These are phyloP conservation scores for Aciculoconidium aculeatum DNA, from an alignment of 805 yeast species.

Conservation along the genomic window DNA sequence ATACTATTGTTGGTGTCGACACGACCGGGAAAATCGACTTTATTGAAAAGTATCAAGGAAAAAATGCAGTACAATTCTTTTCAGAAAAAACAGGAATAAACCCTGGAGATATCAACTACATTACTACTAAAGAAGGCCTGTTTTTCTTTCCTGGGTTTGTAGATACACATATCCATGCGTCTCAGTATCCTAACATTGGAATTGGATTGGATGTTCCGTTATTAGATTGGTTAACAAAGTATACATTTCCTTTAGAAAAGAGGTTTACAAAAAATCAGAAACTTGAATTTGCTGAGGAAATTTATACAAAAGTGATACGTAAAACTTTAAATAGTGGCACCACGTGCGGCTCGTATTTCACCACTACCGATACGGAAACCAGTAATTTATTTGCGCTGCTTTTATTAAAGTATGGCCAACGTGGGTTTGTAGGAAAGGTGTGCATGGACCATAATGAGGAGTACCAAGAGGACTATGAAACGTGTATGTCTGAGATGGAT, in stretches of 20 bases:
- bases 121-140: no score
- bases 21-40: slow-evolving; percentile 47
- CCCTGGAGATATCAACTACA: no score
- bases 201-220: slow-evolving; percentile 81
- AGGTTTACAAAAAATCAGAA: slow-evolving; percentile 42
- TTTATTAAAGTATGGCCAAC: slow-evolving; percentile 63
- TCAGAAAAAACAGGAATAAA: no score
- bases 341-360: slow-evolving; percentile 86
- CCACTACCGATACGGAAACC: slow-evolving; percentile 77
- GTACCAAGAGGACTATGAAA: slow-evolving; percentile 57
- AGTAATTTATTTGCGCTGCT: slow-evolving; percentile 72
- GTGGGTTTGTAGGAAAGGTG: slow-evolving; percentile 88
- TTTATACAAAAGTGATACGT: slow-evolving; percentile 62
- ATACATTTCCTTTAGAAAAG: slow-evolving; percentile 87
- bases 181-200: slow-evolving; percentile 40
- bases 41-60: slow-evolving; percentile 14
- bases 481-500: slow-evolving; percentile 48
- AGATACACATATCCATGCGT: slow-evolving; percentile 43
- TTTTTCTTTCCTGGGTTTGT: slow-evolving; percentile 59
- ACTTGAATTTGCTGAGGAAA: slow-evolving; percentile 45
- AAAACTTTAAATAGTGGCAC: slow-evolving; percentile 78
- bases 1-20: slow-evolving; percentile 62
- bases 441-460: slow-evolving; percentile 86
- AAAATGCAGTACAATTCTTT: slow-evolving; percentile 3
- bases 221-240: slow-evolving; percentile 80